phyloP scores from a whole-genome alignment of 495 filamentous ascomycete genomes.

The Hapsidospora chrysogenum region DNA sequence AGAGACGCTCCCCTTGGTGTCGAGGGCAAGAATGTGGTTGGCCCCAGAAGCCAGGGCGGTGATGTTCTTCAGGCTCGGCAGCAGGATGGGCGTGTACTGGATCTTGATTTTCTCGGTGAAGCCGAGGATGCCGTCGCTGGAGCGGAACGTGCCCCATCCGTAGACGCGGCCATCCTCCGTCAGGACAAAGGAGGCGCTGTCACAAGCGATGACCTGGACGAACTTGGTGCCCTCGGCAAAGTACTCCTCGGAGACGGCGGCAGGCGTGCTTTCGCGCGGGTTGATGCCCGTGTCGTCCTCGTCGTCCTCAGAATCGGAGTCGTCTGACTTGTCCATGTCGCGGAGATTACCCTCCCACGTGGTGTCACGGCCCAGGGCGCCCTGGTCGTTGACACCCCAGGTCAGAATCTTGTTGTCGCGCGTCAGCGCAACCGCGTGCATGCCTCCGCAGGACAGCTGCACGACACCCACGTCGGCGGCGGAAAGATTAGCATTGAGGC shows the following conservation, averaged over 20 bases:
- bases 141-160: conserved; percentile 55
- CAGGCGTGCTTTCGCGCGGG: conserved; percentile 42
- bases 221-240: conserved; percentile 38
- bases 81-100: conserved; percentile 16
- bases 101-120: conserved; percentile 29
- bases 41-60: conserved; percentile 41
- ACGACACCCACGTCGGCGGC: conserved; percentile 45
- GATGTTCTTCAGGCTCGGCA: conserved; percentile 42
- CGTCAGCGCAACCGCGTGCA: conserved; percentile 47
- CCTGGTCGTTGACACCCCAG: conserved; percentile 57
- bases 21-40: conserved; percentile 57
- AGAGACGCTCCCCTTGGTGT: conserved; percentile 45
- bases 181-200: conserved; percentile 47
- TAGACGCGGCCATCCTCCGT: conserved; percentile 45
- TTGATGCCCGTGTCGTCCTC: conserved; percentile 32
- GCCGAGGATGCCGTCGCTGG: conserved; percentile 50
- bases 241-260: conserved; percentile 11
- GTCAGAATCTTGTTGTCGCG: conserved; percentile 48
- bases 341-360: conserved; percentile 36
- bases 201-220: conserved; percentile 43
- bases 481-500: conserved; percentile 29
- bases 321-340: conserved; percentile 36
- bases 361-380: conserved; percentile 48
- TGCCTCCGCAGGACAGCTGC: conserved; percentile 43
- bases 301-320: conserved; percentile 12